phyloP scores from a whole-genome alignment of 23 red algal species.

The Gracilariopsis chorda region DNA sequence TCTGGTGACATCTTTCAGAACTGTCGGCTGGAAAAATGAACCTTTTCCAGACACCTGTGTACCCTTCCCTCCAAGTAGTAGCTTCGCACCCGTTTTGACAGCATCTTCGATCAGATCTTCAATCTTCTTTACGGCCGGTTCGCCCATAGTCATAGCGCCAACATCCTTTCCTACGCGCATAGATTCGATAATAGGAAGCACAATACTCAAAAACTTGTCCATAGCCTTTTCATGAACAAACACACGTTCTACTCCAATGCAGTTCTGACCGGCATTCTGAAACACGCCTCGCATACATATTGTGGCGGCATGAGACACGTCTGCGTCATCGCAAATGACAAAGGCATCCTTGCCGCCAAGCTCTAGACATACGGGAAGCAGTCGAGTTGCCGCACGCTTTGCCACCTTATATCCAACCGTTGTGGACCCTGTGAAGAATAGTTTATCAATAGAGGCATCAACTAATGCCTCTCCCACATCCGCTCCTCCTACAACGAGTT shows the following conservation, averaged over 20 bases:
- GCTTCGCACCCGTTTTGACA: slow-evolving; percentile 61
- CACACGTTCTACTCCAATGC: slow-evolving; percentile 94
- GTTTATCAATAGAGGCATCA: slow-evolving; percentile 70
- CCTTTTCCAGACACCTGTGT: not conserved
- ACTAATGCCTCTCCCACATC: slow-evolving; percentile 77
- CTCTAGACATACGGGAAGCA: slow-evolving; percentile 87
- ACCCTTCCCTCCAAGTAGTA: slow-evolving; percentile 60
- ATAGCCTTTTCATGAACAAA: slow-evolving; percentile 71
- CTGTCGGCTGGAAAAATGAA: slow-evolving; percentile 68
- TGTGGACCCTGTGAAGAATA: slow-evolving; percentile 98
- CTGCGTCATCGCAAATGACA: slow-evolving; percentile 79
- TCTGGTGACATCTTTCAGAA: slow-evolving; percentile 65
- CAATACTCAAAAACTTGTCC: slow-evolving; percentile 44
- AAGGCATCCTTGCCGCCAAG: slow-evolving; percentile 97
- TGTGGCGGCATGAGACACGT: slow-evolving; percentile 52
- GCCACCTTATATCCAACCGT: slow-evolving; percentile 78
- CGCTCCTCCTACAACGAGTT: slow-evolving; percentile 65
- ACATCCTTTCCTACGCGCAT: slow-evolving; percentile 61
- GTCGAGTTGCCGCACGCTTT: slow-evolving; percentile 59
- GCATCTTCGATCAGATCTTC: slow-evolving; percentile 79
- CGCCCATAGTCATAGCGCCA: slow-evolving; percentile 94
- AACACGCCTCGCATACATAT: slow-evolving; percentile 89
- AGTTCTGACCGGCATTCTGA: slow-evolving; percentile 98
- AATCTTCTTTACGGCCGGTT: slow-evolving; percentile 31
- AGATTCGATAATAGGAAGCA: not conserved